Conservation (phyloP, 2,329 filamentous ascomycete species). For the Venturiaceae sp. region DNA sequence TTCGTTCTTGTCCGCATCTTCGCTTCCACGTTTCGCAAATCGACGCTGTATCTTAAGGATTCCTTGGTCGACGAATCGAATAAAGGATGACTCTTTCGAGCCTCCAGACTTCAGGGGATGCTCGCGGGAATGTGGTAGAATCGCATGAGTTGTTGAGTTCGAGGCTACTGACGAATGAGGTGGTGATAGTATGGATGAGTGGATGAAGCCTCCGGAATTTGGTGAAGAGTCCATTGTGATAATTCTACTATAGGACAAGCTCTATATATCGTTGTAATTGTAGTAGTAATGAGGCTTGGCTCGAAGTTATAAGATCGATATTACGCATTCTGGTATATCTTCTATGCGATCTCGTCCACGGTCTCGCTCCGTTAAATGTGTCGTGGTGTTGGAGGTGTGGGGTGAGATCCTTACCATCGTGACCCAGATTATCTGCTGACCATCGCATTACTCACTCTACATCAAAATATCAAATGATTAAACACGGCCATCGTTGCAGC, state of each 20-base stretch:
- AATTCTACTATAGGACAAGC: not conserved
- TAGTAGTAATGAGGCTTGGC: not conserved
- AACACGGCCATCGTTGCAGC: too few relatives aligned
- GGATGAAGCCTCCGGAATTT: conserved; percentile 6
- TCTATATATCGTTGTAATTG: too few relatives aligned
- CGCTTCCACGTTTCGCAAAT: conserved; percentile 38
- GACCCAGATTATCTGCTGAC: too few relatives aligned
- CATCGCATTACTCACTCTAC: too few relatives aligned
- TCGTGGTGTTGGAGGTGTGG: not conserved
- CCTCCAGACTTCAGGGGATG: conserved; percentile 46
- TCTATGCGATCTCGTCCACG: not conserved
- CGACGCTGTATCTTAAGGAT: conserved; percentile 41
- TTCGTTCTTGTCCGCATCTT: not conserved
- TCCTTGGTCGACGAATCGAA: conserved; percentile 45
- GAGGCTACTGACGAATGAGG: conserved; percentile 20
- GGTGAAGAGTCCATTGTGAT: not conserved
- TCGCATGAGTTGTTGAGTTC: conserved; percentile 24
- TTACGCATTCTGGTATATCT: not conserved
- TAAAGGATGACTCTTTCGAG: conserved; percentile 47
- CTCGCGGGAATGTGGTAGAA: conserved; percentile 42
- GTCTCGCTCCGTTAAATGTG: not conserved
- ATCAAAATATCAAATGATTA: too few relatives aligned
- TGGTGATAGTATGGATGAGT: conserved; percentile 27
- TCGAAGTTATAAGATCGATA: not conserved
- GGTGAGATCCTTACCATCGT: not conserved